These are phyloP conservation scores for Backusella liffmaniae DNA, from an alignment of 192 early-diverging fungal genomes.

Conservation along the genomic window DNA sequence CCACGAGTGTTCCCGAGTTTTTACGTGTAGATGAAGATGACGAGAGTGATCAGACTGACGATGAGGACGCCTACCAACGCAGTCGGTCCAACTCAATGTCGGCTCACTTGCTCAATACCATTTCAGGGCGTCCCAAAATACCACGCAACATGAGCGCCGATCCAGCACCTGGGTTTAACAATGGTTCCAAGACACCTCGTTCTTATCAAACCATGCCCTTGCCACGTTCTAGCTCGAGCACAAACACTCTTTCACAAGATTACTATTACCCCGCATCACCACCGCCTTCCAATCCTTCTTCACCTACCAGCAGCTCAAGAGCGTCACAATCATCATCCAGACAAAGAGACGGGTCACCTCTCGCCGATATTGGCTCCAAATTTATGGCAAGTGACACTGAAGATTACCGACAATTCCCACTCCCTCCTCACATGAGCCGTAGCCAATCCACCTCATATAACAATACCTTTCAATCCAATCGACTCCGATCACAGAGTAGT, in stretches of 20 bases:
- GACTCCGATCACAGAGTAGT: slow-evolving; percentile 53
- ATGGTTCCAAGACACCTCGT: background rate
- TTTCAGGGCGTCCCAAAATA: slow-evolving; percentile 1
- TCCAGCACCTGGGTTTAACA: background rate
- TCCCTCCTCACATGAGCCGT: slow-evolving; percentile 15
- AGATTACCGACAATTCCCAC: slow-evolving; percentile 34
- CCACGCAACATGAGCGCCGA: slow-evolving; percentile 6
- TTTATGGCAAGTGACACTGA: slow-evolving; percentile 44
- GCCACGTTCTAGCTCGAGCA: slow-evolving; percentile 16
- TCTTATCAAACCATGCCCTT: slow-evolving; percentile 2
- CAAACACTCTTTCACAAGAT: slow-evolving; percentile 7
- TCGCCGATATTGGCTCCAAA: slow-evolving; percentile 52
- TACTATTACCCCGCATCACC: slow-evolving; percentile 49
- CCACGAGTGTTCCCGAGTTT: slow-evolving; percentile 12
- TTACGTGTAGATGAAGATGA: slow-evolving; percentile 30
- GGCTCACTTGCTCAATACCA: background rate
- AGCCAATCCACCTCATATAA: slow-evolving; percentile 15
- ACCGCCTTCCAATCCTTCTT: slow-evolving; percentile 56
- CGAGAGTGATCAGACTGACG: slow-evolving; percentile 27
- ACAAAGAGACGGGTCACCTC: slow-evolving; percentile 46
- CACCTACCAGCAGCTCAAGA: slow-evolving; percentile 46
- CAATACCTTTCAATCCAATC: slow-evolving; percentile 27
- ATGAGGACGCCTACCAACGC: slow-evolving; percentile 32
- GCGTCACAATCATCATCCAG: slow-evolving; percentile 36
- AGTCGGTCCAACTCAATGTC: slow-evolving; percentile 22